These are phyloP conservation scores for Pichia californica DNA, from an alignment of 805 yeast species.

Conservation along the genomic window DNA sequence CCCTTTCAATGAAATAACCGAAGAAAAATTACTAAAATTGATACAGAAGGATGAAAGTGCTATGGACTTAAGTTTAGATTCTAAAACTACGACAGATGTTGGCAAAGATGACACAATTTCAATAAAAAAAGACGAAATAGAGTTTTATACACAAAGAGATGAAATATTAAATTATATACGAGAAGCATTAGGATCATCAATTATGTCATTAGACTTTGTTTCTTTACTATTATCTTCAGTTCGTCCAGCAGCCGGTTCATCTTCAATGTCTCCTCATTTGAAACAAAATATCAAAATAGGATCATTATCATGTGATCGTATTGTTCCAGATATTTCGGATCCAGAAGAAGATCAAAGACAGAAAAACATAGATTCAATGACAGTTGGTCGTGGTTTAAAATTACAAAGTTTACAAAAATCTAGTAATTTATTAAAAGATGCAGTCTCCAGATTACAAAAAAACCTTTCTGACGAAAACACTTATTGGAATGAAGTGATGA, in stretches of 20 bases:
- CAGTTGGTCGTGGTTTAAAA: slow-evolving; percentile 78
- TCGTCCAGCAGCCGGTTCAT: slow-evolving; percentile 78
- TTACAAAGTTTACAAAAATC: slow-evolving; percentile 58
- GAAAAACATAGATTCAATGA: slow-evolving; percentile 15
- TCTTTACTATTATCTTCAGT: slow-evolving; percentile 74
- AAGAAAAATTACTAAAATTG: slow-evolving; percentile 35
- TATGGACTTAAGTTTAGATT: too few species aligned
- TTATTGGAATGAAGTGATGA: slow-evolving; percentile 56
- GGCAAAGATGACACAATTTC: background rate
- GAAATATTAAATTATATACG: slow-evolving; percentile 48
- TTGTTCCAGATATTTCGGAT: slow-evolving; percentile 23
- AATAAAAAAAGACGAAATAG: slow-evolving; percentile 13
- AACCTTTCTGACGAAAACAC: slow-evolving; percentile 56
- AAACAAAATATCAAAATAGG: slow-evolving; percentile 70
- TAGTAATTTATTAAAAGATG: slow-evolving; percentile 41
- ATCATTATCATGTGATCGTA: slow-evolving; percentile 50
- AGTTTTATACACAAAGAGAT: slow-evolving; percentile 43
- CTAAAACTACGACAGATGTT: too few species aligned
- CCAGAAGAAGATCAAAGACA: slow-evolving; percentile 11
- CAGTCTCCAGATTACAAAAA: slow-evolving; percentile 43
- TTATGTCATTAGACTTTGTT: slow-evolving; percentile 80
- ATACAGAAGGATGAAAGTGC: slow-evolving; percentile 17
- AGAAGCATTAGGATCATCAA: slow-evolving; percentile 80
- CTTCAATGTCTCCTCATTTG: slow-evolving; percentile 83
- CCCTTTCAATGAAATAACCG: slow-evolving; percentile 53